These are phyloP conservation scores for Beauveria varroae DNA, from an alignment of 2,329 filamentous ascomycete genomes.

Conservation along the genomic window DNA sequence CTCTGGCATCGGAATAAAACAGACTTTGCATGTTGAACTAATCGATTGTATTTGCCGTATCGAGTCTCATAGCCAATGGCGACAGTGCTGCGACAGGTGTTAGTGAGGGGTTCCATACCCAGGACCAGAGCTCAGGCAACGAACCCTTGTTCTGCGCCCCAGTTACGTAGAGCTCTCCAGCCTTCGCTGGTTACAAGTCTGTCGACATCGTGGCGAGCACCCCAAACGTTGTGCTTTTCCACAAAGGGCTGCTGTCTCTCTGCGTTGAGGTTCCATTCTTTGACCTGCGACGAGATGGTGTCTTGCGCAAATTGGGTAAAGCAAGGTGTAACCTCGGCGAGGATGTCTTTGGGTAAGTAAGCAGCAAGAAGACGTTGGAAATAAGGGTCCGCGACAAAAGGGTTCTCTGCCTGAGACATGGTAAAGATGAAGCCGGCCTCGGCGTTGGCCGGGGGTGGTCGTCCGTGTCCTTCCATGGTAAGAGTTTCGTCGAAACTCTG, in stretches of 20 bases:
- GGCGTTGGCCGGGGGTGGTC: neutral
- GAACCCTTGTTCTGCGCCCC: constrained; percentile 11
- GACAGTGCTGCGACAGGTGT: neutral
- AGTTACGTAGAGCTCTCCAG: constrained; percentile 10
- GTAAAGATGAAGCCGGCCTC: constrained; percentile 11
- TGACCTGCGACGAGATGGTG: constrained; percentile 3
- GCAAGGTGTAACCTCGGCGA: neutral
- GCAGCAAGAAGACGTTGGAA: neutral
- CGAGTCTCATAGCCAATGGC: constrained; percentile 8
- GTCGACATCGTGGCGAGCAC: constrained; percentile 10
- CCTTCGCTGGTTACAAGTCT: constrained; percentile 13
- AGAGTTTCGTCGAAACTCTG: neutral
- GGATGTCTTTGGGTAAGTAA: constrained; percentile 6
- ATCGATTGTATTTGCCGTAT: constrained; percentile 10
- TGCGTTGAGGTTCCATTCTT: constrained; percentile 11
- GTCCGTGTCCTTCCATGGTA: neutral
- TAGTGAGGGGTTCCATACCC: neutral
- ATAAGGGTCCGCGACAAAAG: constrained; percentile 6
- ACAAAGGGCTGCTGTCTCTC: constrained; percentile 12
- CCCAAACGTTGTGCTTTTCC: constrained; percentile 12
- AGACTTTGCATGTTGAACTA: constrained; percentile 11
- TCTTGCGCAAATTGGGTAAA: constrained; percentile 2
- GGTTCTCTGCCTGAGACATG: constrained; percentile 5
- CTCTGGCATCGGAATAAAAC: neutral
- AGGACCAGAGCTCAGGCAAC: neutral